These are phyloP conservation scores for Fragilaria radians DNA, from an alignment of 108 stramenopile genomes.

Conservation along the genomic window DNA sequence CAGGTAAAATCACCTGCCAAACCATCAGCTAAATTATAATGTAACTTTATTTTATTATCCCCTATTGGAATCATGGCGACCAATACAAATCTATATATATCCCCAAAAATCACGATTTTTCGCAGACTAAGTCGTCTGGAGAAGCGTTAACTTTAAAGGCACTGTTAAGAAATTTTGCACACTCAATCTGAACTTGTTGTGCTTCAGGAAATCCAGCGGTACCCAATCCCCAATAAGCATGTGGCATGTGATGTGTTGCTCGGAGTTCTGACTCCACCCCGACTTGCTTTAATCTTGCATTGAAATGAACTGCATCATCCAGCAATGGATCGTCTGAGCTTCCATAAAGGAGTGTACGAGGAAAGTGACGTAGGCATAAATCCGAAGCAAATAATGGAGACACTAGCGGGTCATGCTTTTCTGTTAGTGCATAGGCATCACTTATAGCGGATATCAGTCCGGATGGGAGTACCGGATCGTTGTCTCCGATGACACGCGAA, in stretches of 20 bases:
- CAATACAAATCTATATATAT: no score
- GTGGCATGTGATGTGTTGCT: slow-evolving; percentile 70
- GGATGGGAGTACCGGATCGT: slow-evolving; percentile 74
- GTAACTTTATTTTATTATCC: no score
- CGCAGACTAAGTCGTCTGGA: no score
- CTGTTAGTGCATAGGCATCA: slow-evolving; percentile 49
- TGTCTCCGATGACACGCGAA: slow-evolving; percentile 55
- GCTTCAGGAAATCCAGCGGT: slow-evolving; percentile 78
- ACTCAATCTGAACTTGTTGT: slow-evolving; percentile 53
- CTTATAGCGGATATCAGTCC: slow-evolving; percentile 68
- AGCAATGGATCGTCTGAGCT: slow-evolving; percentile 75
- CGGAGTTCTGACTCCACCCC: slow-evolving; percentile 61
- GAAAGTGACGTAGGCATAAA: slow-evolving; percentile 42
- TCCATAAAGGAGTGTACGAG: slow-evolving; percentile 58
- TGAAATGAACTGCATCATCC: slow-evolving; percentile 82
- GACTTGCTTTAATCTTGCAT: slow-evolving; percentile 48
- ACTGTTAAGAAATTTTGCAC: slow-evolving; percentile 42
- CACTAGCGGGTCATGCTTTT: slow-evolving; percentile 51
- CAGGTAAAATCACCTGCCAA: slow-evolving; percentile 29
- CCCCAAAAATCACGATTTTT: no score
- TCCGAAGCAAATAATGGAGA: slow-evolving; percentile 78
- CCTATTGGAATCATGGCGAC: no score
- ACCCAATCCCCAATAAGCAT: slow-evolving; percentile 74
- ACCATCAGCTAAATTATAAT: not conserved
- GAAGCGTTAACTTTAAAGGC: no score